Conservation (phyloP, 768 basidiomycete species). For the Russula lepida region DNA sequence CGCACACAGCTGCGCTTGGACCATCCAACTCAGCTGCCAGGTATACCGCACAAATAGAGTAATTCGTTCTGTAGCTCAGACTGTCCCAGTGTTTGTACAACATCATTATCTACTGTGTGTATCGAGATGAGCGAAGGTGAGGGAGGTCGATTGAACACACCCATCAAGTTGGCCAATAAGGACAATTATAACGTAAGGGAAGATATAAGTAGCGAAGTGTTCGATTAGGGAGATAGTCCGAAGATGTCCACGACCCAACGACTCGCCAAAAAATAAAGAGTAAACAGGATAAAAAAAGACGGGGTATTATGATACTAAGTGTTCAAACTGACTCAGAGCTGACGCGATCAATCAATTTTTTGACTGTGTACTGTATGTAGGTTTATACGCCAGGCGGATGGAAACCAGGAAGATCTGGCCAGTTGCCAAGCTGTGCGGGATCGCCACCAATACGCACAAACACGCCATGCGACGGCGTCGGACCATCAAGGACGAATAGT, state of each 20-base stretch:
- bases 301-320: neutral
- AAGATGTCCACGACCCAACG: neutral
- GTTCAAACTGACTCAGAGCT: neutral
- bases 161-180: neutral
- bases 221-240: neutral
- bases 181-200: neutral
- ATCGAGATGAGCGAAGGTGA: too few relatives aligned
- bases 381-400: constrained; percentile 49
- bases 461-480: constrained; percentile 64
- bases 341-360: neutral
- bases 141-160: neutral
- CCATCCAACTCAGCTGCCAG: too few relatives aligned
- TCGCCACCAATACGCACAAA: constrained; percentile 80
- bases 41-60: too few relatives aligned
- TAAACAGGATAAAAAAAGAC: neutral
- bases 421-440: constrained; percentile 58
- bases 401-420: constrained; percentile 66
- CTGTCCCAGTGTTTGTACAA: too few relatives aligned
- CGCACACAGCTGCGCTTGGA: too few relatives aligned
- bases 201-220: neutral
- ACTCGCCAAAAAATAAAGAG: neutral
- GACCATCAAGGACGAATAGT: constrained; percentile 68
- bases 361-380: neutral
- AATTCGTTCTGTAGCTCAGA: too few relatives aligned
- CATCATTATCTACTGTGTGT: neutral